These are phyloP conservation scores for Rugonectria rugulosa DNA, from an alignment of 2,329 filamentous ascomycete genomes.

Conservation along the genomic window DNA sequence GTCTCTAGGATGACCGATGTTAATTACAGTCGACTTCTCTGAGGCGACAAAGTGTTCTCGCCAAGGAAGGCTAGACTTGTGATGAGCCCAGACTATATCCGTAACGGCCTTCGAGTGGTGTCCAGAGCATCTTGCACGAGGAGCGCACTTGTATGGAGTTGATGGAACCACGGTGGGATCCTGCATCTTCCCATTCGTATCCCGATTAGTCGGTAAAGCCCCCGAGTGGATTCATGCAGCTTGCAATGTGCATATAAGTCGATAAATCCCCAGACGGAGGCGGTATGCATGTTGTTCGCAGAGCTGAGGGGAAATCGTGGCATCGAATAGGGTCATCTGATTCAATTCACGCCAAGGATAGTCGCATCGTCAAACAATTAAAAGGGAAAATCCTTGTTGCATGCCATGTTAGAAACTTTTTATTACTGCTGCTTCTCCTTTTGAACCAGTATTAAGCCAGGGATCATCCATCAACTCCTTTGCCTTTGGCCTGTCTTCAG, in stretches of 20 bases:
- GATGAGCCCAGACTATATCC: not conserved
- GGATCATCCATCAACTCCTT: slow-evolving; percentile 34
- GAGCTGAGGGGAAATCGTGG: not conserved
- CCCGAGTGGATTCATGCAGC: not conserved
- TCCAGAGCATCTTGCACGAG: not conserved
- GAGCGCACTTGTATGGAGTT: not conserved
- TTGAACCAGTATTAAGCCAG: slow-evolving; percentile 28
- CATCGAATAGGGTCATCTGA: not conserved
- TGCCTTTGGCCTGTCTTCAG: slow-evolving; percentile 36
- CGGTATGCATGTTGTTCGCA: not conserved
- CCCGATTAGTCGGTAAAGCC: not conserved
- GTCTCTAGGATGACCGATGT: slow-evolving; percentile 3
- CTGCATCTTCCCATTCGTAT: not conserved
- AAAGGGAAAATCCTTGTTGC: not conserved
- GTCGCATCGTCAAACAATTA: too few species aligned
- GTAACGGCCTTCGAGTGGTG: not conserved
- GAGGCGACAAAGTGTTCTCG: not conserved
- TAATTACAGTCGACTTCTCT: not conserved
- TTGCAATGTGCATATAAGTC: not conserved
- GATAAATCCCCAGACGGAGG: not conserved
- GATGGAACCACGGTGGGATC: not conserved
- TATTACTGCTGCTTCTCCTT: slow-evolving; percentile 4
- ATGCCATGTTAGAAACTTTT: not conserved
- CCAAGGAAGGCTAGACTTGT: not conserved
- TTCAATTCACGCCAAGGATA: not conserved